Conservation (phyloP, 2,329 filamentous ascomycete genomes). For the Diaporthe vexans region DNA sequence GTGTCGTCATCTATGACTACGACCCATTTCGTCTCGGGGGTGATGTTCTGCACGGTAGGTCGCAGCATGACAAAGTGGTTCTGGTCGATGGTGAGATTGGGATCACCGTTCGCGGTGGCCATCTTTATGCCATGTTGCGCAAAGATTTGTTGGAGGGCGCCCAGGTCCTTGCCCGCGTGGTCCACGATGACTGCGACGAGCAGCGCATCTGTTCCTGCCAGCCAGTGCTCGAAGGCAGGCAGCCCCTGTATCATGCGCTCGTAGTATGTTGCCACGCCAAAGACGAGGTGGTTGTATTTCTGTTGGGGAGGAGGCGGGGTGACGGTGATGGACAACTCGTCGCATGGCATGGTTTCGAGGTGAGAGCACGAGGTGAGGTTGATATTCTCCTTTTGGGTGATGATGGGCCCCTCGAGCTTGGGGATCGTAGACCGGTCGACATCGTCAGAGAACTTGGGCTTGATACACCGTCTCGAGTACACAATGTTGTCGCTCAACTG, state of each 20-base stretch:
- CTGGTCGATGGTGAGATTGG: conserved; percentile 59
- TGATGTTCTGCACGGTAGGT: conserved; percentile 60
- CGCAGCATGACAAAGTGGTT: conserved; percentile 71
- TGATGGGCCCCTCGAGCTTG: conserved; percentile 54
- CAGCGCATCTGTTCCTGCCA: conserved; percentile 63
- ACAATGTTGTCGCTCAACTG: conserved; percentile 57
- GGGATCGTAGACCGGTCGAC: conserved; percentile 55
- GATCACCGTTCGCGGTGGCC: conserved; percentile 46
- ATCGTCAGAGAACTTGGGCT: conserved; percentile 51
- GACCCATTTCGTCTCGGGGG: conserved; percentile 65
- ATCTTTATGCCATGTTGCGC: conserved; percentile 48
- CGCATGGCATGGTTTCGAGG: conserved; percentile 50
- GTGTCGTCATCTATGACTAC: conserved; percentile 74
- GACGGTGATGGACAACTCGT: conserved; percentile 63
- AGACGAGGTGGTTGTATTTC: conserved; percentile 66
- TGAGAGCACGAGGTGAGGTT: conserved; percentile 46
- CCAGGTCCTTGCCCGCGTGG: conserved; percentile 43
- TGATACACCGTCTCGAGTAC: conserved; percentile 61
- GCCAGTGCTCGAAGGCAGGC: conserved; percentile 68
- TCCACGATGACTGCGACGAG: conserved; percentile 68
- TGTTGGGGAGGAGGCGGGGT: conserved; percentile 58
- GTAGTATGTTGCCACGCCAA: conserved; percentile 69
- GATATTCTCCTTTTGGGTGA: conserved; percentile 51
- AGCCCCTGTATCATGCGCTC: conserved; percentile 65
- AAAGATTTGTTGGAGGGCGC: conserved; percentile 51